Conservation (phyloP, 345 rosid species). For the Euphorbia lathyris region DNA sequence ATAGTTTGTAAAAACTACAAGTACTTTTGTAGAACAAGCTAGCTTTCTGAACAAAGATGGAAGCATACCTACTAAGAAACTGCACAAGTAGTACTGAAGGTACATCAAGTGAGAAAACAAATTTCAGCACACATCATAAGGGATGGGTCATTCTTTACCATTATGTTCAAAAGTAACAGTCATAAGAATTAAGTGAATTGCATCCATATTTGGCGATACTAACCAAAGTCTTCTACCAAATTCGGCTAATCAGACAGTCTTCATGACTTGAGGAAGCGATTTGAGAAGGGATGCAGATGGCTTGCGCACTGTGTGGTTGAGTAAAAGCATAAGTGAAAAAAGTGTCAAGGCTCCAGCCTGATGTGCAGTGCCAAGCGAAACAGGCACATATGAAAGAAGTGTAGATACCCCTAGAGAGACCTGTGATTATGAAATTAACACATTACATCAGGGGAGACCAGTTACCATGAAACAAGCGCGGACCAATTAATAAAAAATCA, state of each 20-base stretch:
- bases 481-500: not conserved
- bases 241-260: slow-evolving; percentile 23
- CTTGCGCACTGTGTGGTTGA: slow-evolving; percentile 72
- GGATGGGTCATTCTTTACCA: not conserved
- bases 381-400: slow-evolving; percentile 80
- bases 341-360: slow-evolving; percentile 89
- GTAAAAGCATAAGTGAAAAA: slow-evolving; percentile 65
- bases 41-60: not conserved
- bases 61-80: no score
- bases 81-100: not conserved
- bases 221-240: not conserved
- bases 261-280: slow-evolving; percentile 69
- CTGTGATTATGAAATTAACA: slow-evolving; percentile 27
- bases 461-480: not conserved
- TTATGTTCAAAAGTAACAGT: not conserved
- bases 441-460: not conserved
- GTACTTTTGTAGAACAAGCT: not conserved
- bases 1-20: not conserved
- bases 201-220: not conserved
- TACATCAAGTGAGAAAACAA: no score
- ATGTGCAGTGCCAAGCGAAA: slow-evolving; percentile 78
- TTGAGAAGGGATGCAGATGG: slow-evolving; percentile 72
- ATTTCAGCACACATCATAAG: not conserved
- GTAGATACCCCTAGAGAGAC: slow-evolving; percentile 83
- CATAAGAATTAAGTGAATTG: not conserved